phyloP scores from a whole-genome alignment of 2,329 filamentous ascomycete species.

The Colletotrichum melonis region DNA sequence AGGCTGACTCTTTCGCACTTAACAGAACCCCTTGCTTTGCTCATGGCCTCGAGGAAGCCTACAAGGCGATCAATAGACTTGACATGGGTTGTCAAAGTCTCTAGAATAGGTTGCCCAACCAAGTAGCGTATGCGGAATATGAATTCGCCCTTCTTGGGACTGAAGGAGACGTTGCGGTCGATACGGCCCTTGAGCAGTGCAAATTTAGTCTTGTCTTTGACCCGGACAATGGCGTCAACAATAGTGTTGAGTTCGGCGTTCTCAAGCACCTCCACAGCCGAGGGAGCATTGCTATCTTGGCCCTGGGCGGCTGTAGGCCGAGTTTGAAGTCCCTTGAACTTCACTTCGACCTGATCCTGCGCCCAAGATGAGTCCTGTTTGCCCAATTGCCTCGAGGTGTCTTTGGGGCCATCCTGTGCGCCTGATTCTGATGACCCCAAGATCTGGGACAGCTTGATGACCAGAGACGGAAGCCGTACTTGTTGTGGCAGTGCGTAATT shows the following conservation, averaged over 20 bases:
- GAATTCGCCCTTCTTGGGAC: constrained; percentile 69
- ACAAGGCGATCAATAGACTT: constrained; percentile 78
- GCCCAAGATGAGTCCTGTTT: constrained; percentile 60
- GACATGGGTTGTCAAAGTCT: constrained; percentile 69
- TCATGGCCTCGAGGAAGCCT: constrained; percentile 74
- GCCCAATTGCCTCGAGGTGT: constrained; percentile 39
- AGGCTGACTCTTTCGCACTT: constrained; percentile 70
- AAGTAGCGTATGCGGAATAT: constrained; percentile 68
- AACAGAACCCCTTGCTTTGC: constrained; percentile 65
- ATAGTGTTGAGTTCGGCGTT: constrained; percentile 20
- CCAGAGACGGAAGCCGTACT: constrained; percentile 60
- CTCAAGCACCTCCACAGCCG: constrained; percentile 7
- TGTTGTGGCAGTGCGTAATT: constrained; percentile 55
- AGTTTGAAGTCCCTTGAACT: constrained; percentile 61
- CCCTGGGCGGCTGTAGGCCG: constrained; percentile 27
- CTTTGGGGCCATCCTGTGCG: neutral
- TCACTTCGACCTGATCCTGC: constrained; percentile 67
- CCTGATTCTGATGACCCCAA: neutral
- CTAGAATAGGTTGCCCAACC: constrained; percentile 69
- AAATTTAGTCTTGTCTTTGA: constrained; percentile 65
- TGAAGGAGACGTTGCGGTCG: constrained; percentile 73
- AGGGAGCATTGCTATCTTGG: constrained; percentile 3
- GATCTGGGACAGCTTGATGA: constrained; percentile 60
- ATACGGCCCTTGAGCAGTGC: constrained; percentile 64
- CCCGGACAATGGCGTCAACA: constrained; percentile 64